phyloP scores from a whole-genome alignment of 345 rosid genomes.

The Brassica carinata region DNA sequence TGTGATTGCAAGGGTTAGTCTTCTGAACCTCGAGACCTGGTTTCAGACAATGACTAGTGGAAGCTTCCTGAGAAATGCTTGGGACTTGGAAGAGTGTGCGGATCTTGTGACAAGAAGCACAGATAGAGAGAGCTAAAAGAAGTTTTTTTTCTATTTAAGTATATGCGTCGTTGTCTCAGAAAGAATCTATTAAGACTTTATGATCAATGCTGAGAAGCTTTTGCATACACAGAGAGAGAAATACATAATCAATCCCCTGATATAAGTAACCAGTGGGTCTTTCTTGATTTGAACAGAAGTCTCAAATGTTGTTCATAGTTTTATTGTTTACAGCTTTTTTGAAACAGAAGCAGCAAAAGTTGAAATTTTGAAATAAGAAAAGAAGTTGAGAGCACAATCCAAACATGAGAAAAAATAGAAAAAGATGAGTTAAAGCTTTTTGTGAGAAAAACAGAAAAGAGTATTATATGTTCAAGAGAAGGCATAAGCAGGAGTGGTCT shows the following conservation, averaged over 20 bases:
- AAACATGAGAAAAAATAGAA: conserved; percentile 11
- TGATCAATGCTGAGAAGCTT: not conserved
- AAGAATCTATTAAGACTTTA: not conserved
- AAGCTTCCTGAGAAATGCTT: no score
- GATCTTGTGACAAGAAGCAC: not conserved
- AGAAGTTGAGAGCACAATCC: conserved; percentile 30
- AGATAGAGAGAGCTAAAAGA: not conserved
- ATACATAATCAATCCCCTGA: not conserved
- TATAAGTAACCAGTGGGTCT: not conserved
- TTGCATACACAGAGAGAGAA: not conserved
- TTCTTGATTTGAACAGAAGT: not conserved
- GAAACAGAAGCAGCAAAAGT: conserved; percentile 21
- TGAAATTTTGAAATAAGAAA: conserved; percentile 20
- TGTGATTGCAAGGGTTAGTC: not conserved
- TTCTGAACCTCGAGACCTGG: not conserved
- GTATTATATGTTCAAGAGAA: conserved; percentile 26
- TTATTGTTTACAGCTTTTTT: conserved; percentile 32
- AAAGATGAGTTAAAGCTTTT: conserved; percentile 22
- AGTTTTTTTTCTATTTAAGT: not conserved
- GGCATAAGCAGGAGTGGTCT: conserved; percentile 43
- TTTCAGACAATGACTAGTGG: not conserved
- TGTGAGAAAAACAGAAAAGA: not conserved
- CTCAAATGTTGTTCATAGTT: conserved; percentile 7
- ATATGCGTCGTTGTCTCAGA: not conserved
- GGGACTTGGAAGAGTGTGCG: not conserved